Conservation (phyloP, 768 basidiomycete species). For the Panaeolus cyanescens region DNA sequence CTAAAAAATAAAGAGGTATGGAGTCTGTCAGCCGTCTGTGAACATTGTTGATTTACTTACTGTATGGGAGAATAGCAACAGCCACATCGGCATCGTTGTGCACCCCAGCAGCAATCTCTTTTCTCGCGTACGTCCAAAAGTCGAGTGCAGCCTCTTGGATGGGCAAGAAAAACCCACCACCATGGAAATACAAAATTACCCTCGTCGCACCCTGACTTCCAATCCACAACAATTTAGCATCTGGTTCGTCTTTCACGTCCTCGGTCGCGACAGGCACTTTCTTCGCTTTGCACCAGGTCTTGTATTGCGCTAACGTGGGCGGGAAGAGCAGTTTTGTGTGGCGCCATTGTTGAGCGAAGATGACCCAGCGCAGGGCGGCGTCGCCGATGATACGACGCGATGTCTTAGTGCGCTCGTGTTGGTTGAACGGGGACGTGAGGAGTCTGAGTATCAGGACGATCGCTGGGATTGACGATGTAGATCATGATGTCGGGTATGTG, state of each 20-base stretch:
- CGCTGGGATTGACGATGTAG: background rate
- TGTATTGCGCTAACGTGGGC: background rate
- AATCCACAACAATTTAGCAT: background rate
- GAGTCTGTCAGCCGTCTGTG: too few species aligned
- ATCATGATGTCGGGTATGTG: background rate
- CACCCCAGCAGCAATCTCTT: conserved; percentile 7
- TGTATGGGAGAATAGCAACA: conserved; percentile 21
- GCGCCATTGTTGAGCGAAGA: background rate
- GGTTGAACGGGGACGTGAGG: background rate
- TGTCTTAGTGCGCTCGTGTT: conserved; percentile 3
- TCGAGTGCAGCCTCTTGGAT: conserved; percentile 9
- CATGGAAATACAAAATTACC: conserved; percentile 28
- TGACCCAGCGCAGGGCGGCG: conserved; percentile 4
- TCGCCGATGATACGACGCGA: conserved; percentile 8
- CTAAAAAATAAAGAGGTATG: conserved; percentile 16
- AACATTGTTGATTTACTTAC: conserved; percentile 10
- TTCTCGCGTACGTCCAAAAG: conserved; percentile 25
- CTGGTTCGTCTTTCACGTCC: background rate
- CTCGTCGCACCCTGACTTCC: background rate
- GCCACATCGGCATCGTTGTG: conserved; percentile 9
- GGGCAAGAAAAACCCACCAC: conserved; percentile 17
- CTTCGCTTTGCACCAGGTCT: background rate
- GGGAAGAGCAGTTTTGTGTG: background rate
- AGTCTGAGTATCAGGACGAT: background rate
- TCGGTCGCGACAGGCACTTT: background rate